A percentile compares a stretch with the other conserved stretches of the same genome.
phyloP scores from a whole-genome alignment of 225 moss, liverwort and hornwort species.

The Sphagnum tenellum region DNA sequence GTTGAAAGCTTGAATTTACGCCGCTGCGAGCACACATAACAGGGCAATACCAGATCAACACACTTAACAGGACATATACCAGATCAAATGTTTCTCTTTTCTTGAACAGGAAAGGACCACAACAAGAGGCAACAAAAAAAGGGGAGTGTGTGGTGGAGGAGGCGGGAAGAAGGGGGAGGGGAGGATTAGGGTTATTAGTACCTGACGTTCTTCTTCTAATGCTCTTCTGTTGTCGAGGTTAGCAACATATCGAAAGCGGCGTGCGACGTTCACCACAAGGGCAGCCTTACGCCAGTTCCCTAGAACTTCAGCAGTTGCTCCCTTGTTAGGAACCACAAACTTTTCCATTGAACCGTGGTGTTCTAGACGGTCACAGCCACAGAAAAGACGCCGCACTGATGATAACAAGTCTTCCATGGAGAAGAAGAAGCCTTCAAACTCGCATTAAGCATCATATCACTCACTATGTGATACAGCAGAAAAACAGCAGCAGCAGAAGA shows the following conservation, averaged over 20 bases:
- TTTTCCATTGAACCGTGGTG: no score
- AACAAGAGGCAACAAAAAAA: background rate
- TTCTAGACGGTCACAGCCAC: no score
- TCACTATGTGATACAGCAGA: no score
- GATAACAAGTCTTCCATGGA: no score
- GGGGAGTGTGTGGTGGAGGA: no score
- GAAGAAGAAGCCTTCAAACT: no score
- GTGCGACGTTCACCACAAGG: conserved; percentile 1
- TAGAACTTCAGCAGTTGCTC: background rate
- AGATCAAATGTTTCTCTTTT: no score
- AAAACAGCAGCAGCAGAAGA: no score
- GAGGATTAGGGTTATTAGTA: background rate
- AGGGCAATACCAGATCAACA: background rate
- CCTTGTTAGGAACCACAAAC: no score
- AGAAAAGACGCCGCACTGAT: no score
- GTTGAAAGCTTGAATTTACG: background rate
- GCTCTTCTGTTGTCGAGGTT: background rate
- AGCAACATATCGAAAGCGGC: background rate
- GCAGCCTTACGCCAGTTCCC: background rate
- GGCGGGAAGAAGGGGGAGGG: no score
- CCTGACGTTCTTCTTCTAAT: background rate
- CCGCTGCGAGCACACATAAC: background rate
- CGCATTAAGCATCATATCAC: no score
- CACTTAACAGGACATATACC: background rate
- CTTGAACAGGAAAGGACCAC: background rate